A percentile compares a stretch with the other conserved stretches of the same genome.
Evolutionary conservation across 1,139 yeast species (phyloP).

Genomic region (Yamadazyma atlantica): DNA sequence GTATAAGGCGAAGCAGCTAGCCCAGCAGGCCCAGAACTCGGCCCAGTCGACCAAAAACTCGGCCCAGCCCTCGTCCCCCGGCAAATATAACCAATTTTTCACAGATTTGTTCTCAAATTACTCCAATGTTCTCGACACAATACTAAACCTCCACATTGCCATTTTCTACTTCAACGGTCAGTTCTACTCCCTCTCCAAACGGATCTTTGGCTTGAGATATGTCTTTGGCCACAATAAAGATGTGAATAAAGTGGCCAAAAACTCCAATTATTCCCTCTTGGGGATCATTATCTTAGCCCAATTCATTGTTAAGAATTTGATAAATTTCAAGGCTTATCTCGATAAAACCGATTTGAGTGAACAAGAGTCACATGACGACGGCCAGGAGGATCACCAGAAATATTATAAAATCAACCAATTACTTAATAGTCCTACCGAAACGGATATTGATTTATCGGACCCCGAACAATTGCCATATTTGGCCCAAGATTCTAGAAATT

Average conservation of each 20-base stretch:
- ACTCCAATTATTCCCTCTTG: constrained; percentile 72
- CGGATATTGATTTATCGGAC: constrained; percentile 51
- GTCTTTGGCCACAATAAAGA: constrained; percentile 66
- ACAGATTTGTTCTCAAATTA: constrained; percentile 33
- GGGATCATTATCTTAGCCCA: constrained; percentile 72
- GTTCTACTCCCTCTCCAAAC: constrained; percentile 73
- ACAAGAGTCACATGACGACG: constrained; percentile 13
- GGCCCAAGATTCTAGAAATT: constrained; percentile 66
- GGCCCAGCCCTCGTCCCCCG: too few species aligned
- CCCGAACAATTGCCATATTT: constrained; percentile 61
- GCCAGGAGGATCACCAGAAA: constrained; percentile 5
- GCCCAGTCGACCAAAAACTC: too few species aligned
- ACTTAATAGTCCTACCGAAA: constrained; percentile 6
- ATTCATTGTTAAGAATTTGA: constrained; percentile 46
- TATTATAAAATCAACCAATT: constrained; percentile 21
- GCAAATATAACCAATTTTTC: constrained; percentile 13
- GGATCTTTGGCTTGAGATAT: constrained; percentile 78
- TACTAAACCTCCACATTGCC: constrained; percentile 72
- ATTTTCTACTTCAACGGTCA: constrained; percentile 78
- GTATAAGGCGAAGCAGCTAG: constrained; percentile 23
- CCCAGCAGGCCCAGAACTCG: too few species aligned
- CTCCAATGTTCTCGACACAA: constrained; percentile 46
- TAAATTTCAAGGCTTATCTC: constrained; percentile 30
- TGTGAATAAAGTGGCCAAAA: constrained; percentile 35
- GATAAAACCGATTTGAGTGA: constrained; percentile 18